A percentile compares a stretch with the other conserved stretches of the same genome.
Conservation (phyloP, 495 filamentous ascomycete genomes). For the Lasiosphaeria hispida region DNA sequence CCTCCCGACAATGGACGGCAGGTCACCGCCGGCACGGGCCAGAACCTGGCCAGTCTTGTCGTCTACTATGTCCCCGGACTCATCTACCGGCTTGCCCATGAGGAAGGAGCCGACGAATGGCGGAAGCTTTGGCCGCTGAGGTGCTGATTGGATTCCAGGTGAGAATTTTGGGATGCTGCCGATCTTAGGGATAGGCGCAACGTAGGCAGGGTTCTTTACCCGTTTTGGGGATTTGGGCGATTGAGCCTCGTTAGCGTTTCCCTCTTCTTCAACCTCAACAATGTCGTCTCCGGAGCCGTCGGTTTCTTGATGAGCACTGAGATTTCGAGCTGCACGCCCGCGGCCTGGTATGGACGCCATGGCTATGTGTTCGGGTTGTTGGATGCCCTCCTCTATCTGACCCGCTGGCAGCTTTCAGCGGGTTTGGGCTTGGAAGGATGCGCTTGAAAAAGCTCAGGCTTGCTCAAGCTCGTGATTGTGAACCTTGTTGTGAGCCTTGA, state of each 20-base stretch:
- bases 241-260: conserved; percentile 1
- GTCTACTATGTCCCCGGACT: conserved; percentile 76
- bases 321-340: background rate
- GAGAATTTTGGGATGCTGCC: conserved; percentile 19
- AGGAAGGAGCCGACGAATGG: conserved; percentile 54
- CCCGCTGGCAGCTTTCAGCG: no score
- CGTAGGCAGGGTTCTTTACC: conserved; percentile 29
- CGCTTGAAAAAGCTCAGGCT: no score
- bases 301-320: conserved; percentile 1
- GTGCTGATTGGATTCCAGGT: conserved; percentile 18
- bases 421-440: no score
- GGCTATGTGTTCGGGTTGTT: background rate
- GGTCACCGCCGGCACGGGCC: conserved; percentile 44
- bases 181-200: conserved; percentile 34
- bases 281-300: conserved; percentile 3
- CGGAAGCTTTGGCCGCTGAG: conserved; percentile 26
- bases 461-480: background rate
- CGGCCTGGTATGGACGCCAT: background rate
- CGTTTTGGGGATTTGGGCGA: conserved; percentile 8
- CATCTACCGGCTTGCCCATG: conserved; percentile 68
- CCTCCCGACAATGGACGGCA: conserved; percentile 46
- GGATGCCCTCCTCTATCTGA: no score
- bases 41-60: conserved; percentile 41
- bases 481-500: background rate
- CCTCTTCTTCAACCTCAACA: conserved; percentile 3